Base-by-base conservation (phyloP, 2,329 filamentous ascomycete species). In the Venturia asperata region DNA sequence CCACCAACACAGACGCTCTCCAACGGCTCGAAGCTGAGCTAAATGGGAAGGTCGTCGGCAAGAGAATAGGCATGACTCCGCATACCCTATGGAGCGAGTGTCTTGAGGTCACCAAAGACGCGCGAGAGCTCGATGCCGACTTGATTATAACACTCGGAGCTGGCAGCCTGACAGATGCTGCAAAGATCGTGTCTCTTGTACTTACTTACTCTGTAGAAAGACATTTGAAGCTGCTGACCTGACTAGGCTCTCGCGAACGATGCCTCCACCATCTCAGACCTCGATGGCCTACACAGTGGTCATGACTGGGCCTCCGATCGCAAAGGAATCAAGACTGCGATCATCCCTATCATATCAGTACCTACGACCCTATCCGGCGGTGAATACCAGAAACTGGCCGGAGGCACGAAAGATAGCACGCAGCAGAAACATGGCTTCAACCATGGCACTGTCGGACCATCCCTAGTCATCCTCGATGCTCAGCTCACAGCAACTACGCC, bases 401-500 rank as follows among this genome's bases (percentile, higher is more conserved):
- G 78, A 1, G 77, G 73, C 9, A 80, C 79, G 0, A 71, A 79
- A 67, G 69, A 70, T 42, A 42, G 61, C 27, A 71, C 69, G 3
- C 45, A 66, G 11, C 66, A 69, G 41, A 72, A 72, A 61, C 66
- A 70, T 19, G 68, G 65, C 61, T 71, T 74, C 64, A 34, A 61
- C 21, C 65, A 71, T 11, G 75, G 78, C 0, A 70, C 73, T 5
- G 75, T 77, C 39, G 78, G 80, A 0, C 78, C 83, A 0, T 72
- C 78, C 5, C 76, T 87, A 3, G 76, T 86, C 5, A 81, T 87
- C 45, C 79, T 85, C 1, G 84, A 86, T 65, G 81, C 84, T 1
- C 74, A 77, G 17, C 74, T 87, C 0, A 78, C 77, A 19, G 71
- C 75, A 1, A 80, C 80, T 0, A 86, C 83, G 0, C 84, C 84